phyloP scores from a whole-genome alignment of 2,329 filamentous ascomycete species.

The Colletotrichum ledebouriae region DNA sequence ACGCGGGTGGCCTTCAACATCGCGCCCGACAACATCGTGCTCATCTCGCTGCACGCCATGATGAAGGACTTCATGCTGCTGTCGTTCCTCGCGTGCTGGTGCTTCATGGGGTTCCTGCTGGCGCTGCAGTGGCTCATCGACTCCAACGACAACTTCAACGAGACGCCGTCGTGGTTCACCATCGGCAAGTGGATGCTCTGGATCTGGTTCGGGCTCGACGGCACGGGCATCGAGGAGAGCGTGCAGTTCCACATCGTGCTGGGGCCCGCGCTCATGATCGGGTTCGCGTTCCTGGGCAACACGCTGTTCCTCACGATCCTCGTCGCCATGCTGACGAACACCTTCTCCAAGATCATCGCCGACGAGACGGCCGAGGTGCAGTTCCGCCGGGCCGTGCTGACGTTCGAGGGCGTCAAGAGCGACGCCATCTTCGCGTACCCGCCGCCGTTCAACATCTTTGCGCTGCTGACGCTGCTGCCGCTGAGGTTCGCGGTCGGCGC shows the following conservation, averaged over 20 bases:
- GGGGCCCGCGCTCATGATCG: slow-evolving; percentile 77
- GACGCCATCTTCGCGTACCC: slow-evolving; percentile 79
- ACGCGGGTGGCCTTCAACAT: slow-evolving; percentile 80
- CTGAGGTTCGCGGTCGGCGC: slow-evolving; percentile 73
- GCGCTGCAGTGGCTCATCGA: slow-evolving; percentile 74
- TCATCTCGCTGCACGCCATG: slow-evolving; percentile 80
- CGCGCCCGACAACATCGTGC: slow-evolving; percentile 81
- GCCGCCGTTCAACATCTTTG: slow-evolving; percentile 78
- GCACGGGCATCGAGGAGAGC: slow-evolving; percentile 64
- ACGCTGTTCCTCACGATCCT: slow-evolving; percentile 81
- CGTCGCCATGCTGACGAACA: slow-evolving; percentile 80
- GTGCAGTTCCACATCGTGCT: slow-evolving; percentile 75
- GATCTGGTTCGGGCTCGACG: slow-evolving; percentile 85
- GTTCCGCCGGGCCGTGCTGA: slow-evolving; percentile 78
- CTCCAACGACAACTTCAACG: slow-evolving; percentile 44
- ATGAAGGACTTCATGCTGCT: slow-evolving; percentile 79
- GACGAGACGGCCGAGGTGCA: slow-evolving; percentile 79
- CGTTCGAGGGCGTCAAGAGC: slow-evolving; percentile 80
- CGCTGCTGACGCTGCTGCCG: slow-evolving; percentile 73
- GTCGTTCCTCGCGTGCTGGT: slow-evolving; percentile 68
- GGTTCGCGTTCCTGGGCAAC: slow-evolving; percentile 81
- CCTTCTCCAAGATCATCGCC: slow-evolving; percentile 77
- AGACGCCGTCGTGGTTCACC: slow-evolving; percentile 60
- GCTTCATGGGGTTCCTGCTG: slow-evolving; percentile 79
- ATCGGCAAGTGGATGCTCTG: slow-evolving; percentile 84